Evolutionary conservation across 2,329 filamentous ascomycete genomes (phyloP).

Genomic region (Hypocreales sp.): DNA sequence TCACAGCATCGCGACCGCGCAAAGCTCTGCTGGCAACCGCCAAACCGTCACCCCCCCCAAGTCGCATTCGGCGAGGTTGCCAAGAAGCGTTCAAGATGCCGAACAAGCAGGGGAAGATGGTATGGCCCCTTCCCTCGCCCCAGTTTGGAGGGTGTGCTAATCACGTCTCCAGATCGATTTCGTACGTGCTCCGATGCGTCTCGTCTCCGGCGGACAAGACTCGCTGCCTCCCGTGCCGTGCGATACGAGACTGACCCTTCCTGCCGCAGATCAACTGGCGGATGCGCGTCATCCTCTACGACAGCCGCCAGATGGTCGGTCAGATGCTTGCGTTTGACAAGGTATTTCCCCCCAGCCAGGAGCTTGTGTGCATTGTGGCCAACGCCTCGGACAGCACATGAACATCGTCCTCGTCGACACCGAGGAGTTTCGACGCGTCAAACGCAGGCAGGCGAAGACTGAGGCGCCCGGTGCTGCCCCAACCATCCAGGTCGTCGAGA

Average conservation of each 20-base stretch:
- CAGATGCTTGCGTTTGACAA: constrained; percentile 99
- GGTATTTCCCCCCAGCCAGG: too few relatives aligned
- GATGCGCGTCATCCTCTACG: constrained; percentile 91
- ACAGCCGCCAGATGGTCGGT: constrained; percentile 90
- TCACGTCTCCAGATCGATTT: constrained; percentile 49
- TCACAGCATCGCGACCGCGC: too few relatives aligned
- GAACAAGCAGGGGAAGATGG: constrained; percentile 98
- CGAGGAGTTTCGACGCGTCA: constrained; percentile 89
- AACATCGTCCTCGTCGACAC: constrained; percentile 97
- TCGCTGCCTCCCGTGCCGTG: too few relatives aligned
- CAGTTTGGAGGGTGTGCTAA: constrained; percentile 45
- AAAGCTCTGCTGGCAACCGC: too few relatives aligned
- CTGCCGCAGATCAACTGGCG: constrained; percentile 86
- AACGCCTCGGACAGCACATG: too few relatives aligned
- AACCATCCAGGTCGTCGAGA: constrained; percentile 57
- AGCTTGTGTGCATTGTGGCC: too few relatives aligned
- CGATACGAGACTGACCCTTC: too few relatives aligned
- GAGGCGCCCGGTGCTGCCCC: constrained; percentile 43
- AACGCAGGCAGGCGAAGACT: constrained; percentile 66
- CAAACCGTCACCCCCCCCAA: too few relatives aligned
- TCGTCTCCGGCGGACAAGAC: too few relatives aligned
- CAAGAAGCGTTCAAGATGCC: constrained; percentile 16
- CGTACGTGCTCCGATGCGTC: constrained; percentile 42
- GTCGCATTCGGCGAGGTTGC: constrained; percentile 11
- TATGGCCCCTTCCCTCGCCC: constrained; percentile 38